Evolutionary conservation across 2,329 filamentous ascomycete genomes (phyloP).

Genomic region (Claviceps sp.): DNA sequence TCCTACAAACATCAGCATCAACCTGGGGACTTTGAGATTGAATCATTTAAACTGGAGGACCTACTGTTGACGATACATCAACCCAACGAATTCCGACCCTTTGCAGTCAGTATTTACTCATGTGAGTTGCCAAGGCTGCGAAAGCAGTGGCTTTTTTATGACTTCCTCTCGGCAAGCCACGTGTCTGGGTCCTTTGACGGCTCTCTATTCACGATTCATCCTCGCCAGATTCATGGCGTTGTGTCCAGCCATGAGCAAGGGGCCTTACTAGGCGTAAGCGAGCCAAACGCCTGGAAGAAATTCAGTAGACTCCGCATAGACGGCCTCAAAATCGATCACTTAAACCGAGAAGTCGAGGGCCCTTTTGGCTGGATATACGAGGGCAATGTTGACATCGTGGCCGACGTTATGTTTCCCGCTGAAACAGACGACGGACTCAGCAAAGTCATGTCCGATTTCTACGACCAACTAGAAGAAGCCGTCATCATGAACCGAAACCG

Average conservation of each 20-base stretch:
- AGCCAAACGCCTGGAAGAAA: constrained; percentile 78
- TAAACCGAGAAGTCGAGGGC: constrained; percentile 84
- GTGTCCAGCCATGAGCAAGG: constrained; percentile 45
- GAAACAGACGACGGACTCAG: constrained; percentile 80
- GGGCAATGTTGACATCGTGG: constrained; percentile 90
- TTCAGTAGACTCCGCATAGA: constrained; percentile 88
- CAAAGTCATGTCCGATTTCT: constrained; percentile 94
- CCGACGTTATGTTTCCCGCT: constrained; percentile 86
- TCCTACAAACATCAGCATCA: constrained; percentile 79
- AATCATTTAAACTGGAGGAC: constrained; percentile 93
- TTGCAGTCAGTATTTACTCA: constrained; percentile 87
- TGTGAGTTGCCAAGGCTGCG: constrained; percentile 85
- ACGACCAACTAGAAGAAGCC: constrained; percentile 87
- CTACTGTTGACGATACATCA: constrained; percentile 85
- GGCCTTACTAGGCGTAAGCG: constrained; percentile 42
- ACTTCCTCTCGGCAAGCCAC: constrained; percentile 87
- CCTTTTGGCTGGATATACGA: constrained; percentile 98
- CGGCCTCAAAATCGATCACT: constrained; percentile 84
- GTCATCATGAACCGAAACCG: constrained; percentile 65
- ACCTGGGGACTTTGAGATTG: constrained; percentile 91
- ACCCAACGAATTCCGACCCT: constrained; percentile 81
- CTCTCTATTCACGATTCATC: constrained; percentile 93
- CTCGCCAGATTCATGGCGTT: constrained; percentile 74
- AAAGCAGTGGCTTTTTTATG: constrained; percentile 97
- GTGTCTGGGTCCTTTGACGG: constrained; percentile 94